Base-by-base conservation (phyloP, 306 rosid species). In the Begonia loranthoides region DNA sequence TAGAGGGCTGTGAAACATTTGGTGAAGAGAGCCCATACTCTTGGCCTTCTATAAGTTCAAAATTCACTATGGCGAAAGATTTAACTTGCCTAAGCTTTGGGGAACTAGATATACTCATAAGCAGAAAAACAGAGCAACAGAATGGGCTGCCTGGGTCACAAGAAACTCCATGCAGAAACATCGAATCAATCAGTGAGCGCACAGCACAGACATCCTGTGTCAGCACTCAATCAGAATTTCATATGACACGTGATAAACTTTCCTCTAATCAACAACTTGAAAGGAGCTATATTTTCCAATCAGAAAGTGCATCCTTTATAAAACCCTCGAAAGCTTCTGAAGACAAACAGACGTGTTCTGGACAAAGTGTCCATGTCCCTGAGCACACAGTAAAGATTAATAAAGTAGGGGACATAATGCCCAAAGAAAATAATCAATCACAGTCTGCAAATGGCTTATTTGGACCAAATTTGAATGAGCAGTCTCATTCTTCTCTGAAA, bases 21-120 rank as follows among this genome's bases (percentile, higher is more conserved):
- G 71, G 84, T 60, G 76, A 69, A 46, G 84, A 71, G 54, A 69
- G 72, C 71, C 65, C 50, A 45, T 63, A 75, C 41, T 69, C 79
- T 54, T 73, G 74, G 76, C 71, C 64, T 54, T 74, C 78, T 56
- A 66, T 57, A 45, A 65, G 55, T 64, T 56, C 78, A 55, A 54
- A 38, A 57, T 56, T 63, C 45, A 55, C 33, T 34, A 52, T 55
- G 45, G 72, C 41, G 53, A 73, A 61, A 57, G 78, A 69, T 45
- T 61, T 44, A 44, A 48, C 51, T 51, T 50, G 24, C 17, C 56
- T 60, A 55, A 75, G 74, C 66, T 55, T 45, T 47, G 55, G 15
- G 52, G 75, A 65, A 53, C 62, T 22, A 36, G 36, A 8, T 28
- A 28, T 4, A 28, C 6, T 1, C 36, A 28, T 5, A 28, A 28